phyloP scores from a whole-genome alignment of 2,329 filamentous ascomycete genomes.

The Chalaropsis ovoidea region DNA sequence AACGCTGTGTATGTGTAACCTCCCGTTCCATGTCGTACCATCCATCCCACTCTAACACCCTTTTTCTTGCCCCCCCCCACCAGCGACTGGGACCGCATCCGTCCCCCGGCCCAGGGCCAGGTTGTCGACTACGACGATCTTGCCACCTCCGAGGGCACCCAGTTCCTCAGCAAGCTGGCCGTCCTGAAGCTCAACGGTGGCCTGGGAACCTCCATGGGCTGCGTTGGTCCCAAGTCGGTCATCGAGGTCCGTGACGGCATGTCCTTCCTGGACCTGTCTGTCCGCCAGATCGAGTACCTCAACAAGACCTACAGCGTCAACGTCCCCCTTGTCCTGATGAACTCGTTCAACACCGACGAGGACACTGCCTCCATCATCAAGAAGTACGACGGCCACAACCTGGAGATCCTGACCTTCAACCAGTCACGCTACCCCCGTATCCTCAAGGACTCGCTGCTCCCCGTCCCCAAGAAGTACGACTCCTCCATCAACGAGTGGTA shows the following conservation, averaged over 20 bases:
- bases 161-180: constrained; percentile 93
- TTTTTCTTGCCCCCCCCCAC: constrained; percentile 13
- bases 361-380: constrained; percentile 99
- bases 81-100: constrained; percentile 94
- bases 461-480: constrained; percentile 79
- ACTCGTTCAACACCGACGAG: constrained; percentile 99
- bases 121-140: constrained; percentile 92
- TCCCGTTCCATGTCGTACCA: constrained; percentile 1
- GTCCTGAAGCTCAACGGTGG: constrained; percentile 99
- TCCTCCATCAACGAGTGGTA: constrained; percentile 96
- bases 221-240: constrained; percentile 97
- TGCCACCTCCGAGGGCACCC: constrained; percentile 77
- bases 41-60: not conserved
- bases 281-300: constrained; percentile 97
- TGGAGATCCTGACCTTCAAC: constrained; percentile 99
- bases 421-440: constrained; percentile 97
- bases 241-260: constrained; percentile 99
- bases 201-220: constrained; percentile 98
- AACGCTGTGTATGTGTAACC: constrained; percentile 58
- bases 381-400: constrained; percentile 99
- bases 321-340: constrained; percentile 98
- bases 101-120: constrained; percentile 82
- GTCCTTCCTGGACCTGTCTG: constrained; percentile 98
- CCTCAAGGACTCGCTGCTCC: constrained; percentile 94
- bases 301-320: constrained; percentile 97